Evolutionary conservation across 257 asterid genomes (phyloP).

Genomic region (Avicennia marina): DNA sequence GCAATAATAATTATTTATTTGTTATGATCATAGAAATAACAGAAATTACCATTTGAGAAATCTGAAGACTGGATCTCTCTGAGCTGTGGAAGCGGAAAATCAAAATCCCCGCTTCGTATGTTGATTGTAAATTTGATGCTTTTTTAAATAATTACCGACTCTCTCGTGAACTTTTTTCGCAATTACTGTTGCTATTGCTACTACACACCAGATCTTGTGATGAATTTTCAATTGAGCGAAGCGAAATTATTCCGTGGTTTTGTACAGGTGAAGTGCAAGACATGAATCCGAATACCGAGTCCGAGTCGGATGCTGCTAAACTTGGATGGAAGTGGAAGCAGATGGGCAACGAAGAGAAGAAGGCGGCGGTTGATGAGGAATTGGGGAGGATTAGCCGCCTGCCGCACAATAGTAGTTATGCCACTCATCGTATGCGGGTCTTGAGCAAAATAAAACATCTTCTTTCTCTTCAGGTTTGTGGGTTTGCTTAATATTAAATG

Average conservation of each 20-base stretch:
- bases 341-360: constrained; percentile 41
- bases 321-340: constrained; percentile 21
- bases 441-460: constrained; percentile 62
- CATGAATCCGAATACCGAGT: constrained; percentile 9
- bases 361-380: constrained; percentile 50
- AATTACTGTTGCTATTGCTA: no score
- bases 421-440: constrained; percentile 66
- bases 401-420: constrained; percentile 65
- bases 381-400: constrained; percentile 43
- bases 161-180: no score
- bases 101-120: background rate
- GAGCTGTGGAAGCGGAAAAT: background rate
- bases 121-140: background rate
- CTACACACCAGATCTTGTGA: background rate
- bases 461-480: constrained; percentile 66
- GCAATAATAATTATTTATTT: no score
- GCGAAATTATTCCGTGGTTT: background rate
- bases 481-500: no score
- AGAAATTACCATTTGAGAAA: no score
- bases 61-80: no score
- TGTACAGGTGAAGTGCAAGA: background rate
- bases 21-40: no score
- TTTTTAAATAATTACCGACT: no score
- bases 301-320: constrained; percentile 21
- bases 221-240: background rate